Base-by-base conservation (phyloP, 495 filamentous ascomycete genomes). In the Aspergillus steynii region DNA sequence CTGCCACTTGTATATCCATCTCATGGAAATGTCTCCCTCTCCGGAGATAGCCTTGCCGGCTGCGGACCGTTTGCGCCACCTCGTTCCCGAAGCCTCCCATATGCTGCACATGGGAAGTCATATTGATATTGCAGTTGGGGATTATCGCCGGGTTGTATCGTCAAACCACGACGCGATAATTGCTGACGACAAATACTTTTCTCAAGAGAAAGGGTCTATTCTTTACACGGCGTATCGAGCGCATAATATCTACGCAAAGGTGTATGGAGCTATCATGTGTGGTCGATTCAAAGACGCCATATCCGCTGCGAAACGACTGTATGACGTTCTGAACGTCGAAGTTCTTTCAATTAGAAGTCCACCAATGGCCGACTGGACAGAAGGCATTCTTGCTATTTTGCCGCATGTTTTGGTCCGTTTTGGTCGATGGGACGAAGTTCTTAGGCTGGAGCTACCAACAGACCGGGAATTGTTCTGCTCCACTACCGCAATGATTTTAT, bases 231-330 rank as follows among this genome's bases (percentile, higher is more conserved):
- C 88, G 3, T 90, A 90, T 61, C 80, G 87, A 10, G 76, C 77
- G 59, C 87, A 90, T 65, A 74, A 88, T 60, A 82, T 82, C 57
- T 86, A 89, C 65, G 86, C 86, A 37, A 79, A 81, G 14, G 80
- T 89, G 52, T 90, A 89, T 63, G 85, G 83, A 5, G 87, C 86
- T 59, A 88, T 90, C 85, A 88, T 89, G 55, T 81, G 86, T 0
- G 87, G 83, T 0, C 80, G 85, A 62, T 84, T 71, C 5, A 52
- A 70, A 12, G 72, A 81, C 7, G 81, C 85, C 0, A 68, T 89
- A 0, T 79, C 84, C 12, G 82, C 83, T 0, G 77, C 79, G 1
- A 50, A 65, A 4, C 69, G 71, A 10, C 76, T 88, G 53, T 86
- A 88, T 63, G 64, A 62, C 0, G 75, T 80, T 7, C 67, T 90